These are phyloP conservation scores for Zygnema circumcarinatum DNA, from an alignment of 139 green algal genomes.

Conservation along the genomic window DNA sequence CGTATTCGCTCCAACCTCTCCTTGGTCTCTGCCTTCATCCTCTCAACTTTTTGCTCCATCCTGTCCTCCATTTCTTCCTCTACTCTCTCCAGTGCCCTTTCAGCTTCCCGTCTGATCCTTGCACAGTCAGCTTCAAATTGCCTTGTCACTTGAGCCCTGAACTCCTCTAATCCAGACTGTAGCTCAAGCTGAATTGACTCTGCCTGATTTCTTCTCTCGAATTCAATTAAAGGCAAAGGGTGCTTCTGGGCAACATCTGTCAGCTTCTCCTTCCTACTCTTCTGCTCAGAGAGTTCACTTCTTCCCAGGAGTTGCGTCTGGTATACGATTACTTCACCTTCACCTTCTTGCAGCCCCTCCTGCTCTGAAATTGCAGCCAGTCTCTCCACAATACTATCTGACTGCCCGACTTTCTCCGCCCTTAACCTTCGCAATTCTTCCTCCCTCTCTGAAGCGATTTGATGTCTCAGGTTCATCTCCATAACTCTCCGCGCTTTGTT, in stretches of 20 bases:
- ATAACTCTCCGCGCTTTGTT: background rate
- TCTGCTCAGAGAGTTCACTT: background rate
- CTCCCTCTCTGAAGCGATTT: background rate
- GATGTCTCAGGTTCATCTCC: background rate
- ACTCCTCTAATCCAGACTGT: background rate
- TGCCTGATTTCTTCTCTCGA: background rate
- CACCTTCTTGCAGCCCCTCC: background rate
- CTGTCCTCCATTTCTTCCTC: background rate
- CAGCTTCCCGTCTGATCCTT: background rate
- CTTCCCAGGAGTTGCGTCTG: background rate
- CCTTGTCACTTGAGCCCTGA: background rate
- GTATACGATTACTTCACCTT: background rate
- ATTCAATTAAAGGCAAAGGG: background rate
- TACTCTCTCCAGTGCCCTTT: background rate
- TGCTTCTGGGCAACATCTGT: background rate
- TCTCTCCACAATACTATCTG: background rate
- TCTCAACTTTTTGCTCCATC: conserved; percentile 14
- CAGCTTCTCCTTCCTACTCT: background rate
- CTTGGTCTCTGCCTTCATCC: background rate
- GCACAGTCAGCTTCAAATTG: background rate
- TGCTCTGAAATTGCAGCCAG: too few species aligned
- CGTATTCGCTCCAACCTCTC: background rate
- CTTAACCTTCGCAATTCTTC: background rate
- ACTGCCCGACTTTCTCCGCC: background rate
- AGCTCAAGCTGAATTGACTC: conserved; percentile 6